A percentile compares a stretch with the other conserved stretches of the same genome.
phyloP scores from a whole-genome alignment of 2,329 filamentous ascomycete species.

The Verticillium nonalfalfae region DNA sequence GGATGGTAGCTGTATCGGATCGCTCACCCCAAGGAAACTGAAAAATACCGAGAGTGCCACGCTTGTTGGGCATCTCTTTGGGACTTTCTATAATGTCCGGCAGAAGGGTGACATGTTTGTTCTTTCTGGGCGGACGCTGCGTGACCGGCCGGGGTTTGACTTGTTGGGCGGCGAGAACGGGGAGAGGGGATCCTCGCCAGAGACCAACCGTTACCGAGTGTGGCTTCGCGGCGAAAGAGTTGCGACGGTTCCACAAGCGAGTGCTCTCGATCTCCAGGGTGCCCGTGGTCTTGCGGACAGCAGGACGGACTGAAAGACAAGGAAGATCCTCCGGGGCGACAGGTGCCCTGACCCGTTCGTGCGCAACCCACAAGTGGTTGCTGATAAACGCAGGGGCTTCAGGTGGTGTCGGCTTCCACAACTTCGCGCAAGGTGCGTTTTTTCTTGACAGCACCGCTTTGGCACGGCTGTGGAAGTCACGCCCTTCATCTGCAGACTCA shows the following conservation, averaged over 20 bases:
- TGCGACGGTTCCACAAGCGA: constrained; percentile 26
- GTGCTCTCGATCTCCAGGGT: constrained; percentile 29
- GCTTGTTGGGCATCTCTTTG: constrained; percentile 49
- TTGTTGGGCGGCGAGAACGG: constrained; percentile 13
- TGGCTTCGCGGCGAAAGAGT: constrained; percentile 13
- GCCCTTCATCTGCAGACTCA: constrained; percentile 32
- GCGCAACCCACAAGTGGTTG: not conserved
- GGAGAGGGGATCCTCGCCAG: constrained; percentile 17
- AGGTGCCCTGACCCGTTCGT: not conserved
- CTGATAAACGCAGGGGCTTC: not conserved
- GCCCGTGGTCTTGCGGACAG: constrained; percentile 22
- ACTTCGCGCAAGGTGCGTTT: constrained; percentile 1
- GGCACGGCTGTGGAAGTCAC: constrained; percentile 11
- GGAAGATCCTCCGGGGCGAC: constrained; percentile 14
- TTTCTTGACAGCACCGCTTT: constrained; percentile 1
- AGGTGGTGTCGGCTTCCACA: constrained; percentile 7
- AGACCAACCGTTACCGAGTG: constrained; percentile 15
- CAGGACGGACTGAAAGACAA: constrained; percentile 26
- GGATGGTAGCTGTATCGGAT: constrained; percentile 47
- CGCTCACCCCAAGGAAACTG: constrained; percentile 61
- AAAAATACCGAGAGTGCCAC: constrained; percentile 56
- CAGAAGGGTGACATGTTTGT: constrained; percentile 50
- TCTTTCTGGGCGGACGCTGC: constrained; percentile 47
- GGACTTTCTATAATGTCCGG: constrained; percentile 60
- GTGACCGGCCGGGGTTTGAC: constrained; percentile 36